Evolutionary conservation across 2,329 filamentous ascomycete species (phyloP).

Genomic region (Penicillium decumbens): DNA sequence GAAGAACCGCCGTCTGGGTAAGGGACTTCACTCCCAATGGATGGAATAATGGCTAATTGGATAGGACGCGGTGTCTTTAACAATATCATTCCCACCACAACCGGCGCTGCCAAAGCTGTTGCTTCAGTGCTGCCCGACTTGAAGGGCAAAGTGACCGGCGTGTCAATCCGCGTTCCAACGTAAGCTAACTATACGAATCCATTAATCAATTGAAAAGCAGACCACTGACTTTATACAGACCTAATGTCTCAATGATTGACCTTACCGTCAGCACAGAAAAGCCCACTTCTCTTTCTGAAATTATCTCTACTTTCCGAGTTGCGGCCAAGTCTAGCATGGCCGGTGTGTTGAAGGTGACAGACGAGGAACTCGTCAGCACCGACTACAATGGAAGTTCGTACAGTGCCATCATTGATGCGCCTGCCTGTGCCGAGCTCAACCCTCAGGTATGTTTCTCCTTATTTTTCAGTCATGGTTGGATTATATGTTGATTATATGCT

Average conservation of each 20-base stretch:
- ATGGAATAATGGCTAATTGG: background rate
- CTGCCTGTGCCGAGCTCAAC: slow-evolving; percentile 88
- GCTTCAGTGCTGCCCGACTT: slow-evolving; percentile 90
- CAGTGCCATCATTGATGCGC: slow-evolving; percentile 92
- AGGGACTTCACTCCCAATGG: background rate
- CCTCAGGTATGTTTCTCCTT: slow-evolving; percentile 15
- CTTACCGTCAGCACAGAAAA: slow-evolving; percentile 84
- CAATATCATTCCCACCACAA: slow-evolving; percentile 94
- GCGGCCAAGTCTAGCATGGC: slow-evolving; percentile 40
- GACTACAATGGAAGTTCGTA: slow-evolving; percentile 80
- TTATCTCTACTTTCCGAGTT: slow-evolving; percentile 23
- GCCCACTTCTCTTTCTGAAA: slow-evolving; percentile 45
- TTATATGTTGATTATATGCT: slow-evolving; percentile 45
- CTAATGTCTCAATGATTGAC: slow-evolving; percentile 94
- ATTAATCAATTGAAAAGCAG: background rate
- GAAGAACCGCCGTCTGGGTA: slow-evolving; percentile 32
- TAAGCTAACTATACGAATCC: slow-evolving; percentile 7
- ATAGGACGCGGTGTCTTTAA: slow-evolving; percentile 79
- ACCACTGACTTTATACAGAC: slow-evolving; percentile 20
- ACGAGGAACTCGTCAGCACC: slow-evolving; percentile 83
- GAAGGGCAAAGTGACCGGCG: slow-evolving; percentile 93
- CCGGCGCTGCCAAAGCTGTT: slow-evolving; percentile 92
- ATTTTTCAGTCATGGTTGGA: background rate
- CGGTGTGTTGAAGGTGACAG: slow-evolving; percentile 80
- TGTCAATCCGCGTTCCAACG: slow-evolving; percentile 92